Conservation (phyloP, 2,329 filamentous ascomycete species). For the Gremmenia infestans region DNA sequence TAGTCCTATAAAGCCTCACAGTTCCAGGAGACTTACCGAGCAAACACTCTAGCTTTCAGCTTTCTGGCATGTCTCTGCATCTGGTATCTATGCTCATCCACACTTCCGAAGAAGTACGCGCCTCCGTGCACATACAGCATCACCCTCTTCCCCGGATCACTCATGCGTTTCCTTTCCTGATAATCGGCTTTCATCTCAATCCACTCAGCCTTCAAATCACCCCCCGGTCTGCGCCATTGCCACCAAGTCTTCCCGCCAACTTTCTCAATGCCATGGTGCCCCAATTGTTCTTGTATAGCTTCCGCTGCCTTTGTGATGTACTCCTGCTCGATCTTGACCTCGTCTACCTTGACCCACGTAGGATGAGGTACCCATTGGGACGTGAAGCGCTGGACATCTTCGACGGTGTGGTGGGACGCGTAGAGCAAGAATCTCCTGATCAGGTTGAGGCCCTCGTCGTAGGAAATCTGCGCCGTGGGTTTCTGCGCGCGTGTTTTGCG, state of each 20-base stretch:
- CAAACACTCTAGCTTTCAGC: conserved; percentile 82
- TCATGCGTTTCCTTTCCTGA: conserved; percentile 60
- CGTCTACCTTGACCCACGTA: conserved; percentile 77
- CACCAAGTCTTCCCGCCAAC: conserved; percentile 85
- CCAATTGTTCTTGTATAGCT: conserved; percentile 68
- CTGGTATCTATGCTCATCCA: conserved; percentile 97
- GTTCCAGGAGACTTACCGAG: conserved; percentile 43
- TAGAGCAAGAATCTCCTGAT: conserved; percentile 82
- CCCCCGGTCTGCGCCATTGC: conserved; percentile 72
- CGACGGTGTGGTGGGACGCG: conserved; percentile 83
- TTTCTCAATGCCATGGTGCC: conserved; percentile 63
- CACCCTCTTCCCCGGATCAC: conserved; percentile 61
- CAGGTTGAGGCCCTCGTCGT: conserved; percentile 85
- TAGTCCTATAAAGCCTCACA: conserved; percentile 1
- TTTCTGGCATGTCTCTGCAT: conserved; percentile 94
- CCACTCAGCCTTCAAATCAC: conserved; percentile 77
- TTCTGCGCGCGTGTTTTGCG: conserved; percentile 70
- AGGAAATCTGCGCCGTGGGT: conserved; percentile 85
- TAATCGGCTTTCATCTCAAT: conserved; percentile 90
- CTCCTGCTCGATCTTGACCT: conserved; percentile 58
- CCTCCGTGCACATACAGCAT: conserved; percentile 95
- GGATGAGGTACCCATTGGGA: conserved; percentile 87
- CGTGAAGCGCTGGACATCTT: conserved; percentile 90
- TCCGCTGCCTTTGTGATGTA: conserved; percentile 62
- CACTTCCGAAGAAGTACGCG: conserved; percentile 91